Percentiles rank a stretch among this genome's conserved stretches.
Evolutionary conservation across 2,329 filamentous ascomycete genomes (phyloP).

Genomic region (Botrytis paeoniae): DNA sequence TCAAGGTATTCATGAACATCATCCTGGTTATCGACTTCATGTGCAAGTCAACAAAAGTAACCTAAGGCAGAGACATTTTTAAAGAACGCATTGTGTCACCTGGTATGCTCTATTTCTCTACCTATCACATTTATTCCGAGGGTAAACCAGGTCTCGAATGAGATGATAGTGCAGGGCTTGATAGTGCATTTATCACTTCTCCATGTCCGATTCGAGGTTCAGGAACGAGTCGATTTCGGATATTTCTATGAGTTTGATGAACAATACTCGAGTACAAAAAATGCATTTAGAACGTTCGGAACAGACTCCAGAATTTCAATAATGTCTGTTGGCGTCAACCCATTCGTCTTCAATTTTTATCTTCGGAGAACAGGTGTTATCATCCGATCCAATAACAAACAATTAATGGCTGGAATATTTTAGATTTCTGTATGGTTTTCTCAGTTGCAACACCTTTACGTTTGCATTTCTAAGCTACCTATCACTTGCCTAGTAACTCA

Average conservation of each 20-base stretch:
- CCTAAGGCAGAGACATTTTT: neutral
- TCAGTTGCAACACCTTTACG: no score
- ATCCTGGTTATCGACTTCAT: neutral
- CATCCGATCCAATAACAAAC: no score
- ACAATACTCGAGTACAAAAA: neutral
- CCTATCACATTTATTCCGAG: neutral
- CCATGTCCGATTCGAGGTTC: neutral
- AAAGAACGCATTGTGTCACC: no score
- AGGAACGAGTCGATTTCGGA: neutral
- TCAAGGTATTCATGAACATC: neutral
- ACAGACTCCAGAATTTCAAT: no score
- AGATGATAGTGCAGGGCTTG: neutral
- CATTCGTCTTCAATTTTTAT: no score
- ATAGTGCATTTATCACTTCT: neutral
- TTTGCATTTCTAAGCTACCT: no score
- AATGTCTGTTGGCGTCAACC: no score
- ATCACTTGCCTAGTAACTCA: no score
- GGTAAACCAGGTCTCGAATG: neutral
- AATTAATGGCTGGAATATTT: no score
- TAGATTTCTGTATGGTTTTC: no score
- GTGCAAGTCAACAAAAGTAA: neutral
- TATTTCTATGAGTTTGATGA: neutral
- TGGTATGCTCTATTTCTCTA: neutral
- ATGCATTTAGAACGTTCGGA: neutral
- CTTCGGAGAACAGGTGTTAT: no score